Percentiles rank a stretch among this genome's conserved stretches.
phyloP scores from a whole-genome alignment of 352 stramenopile genomes.

The Globisporangium abappressorium region DNA sequence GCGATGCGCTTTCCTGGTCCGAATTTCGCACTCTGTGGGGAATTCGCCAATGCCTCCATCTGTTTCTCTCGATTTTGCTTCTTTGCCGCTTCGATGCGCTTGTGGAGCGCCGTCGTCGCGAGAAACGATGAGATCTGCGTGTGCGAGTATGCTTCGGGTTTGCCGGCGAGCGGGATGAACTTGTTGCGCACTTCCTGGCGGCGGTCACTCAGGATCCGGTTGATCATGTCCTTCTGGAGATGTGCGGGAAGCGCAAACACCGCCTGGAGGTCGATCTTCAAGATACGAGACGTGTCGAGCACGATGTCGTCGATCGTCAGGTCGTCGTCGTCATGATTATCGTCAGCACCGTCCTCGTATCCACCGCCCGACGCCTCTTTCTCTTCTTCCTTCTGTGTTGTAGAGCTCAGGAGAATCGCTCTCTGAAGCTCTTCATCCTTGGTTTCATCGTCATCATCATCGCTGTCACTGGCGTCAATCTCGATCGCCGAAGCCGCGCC shows the following conservation, averaged over 20 bases:
- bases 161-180: conserved; percentile 94
- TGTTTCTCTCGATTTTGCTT: conserved; percentile 48
- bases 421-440: conserved; percentile 1
- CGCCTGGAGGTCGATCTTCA: conserved; percentile 77
- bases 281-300: conserved; percentile 50
- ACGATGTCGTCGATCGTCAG: conserved; percentile 65
- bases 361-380: background rate
- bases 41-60: conserved; percentile 20
- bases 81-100: conserved; percentile 60
- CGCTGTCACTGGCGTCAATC: background rate
- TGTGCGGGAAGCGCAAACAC: conserved; percentile 88
- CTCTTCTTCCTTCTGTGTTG: background rate
- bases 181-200: conserved; percentile 89
- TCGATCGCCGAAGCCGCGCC: conserved; percentile 9
- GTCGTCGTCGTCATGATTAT: conserved; percentile 26
- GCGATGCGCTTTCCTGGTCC: conserved; percentile 72
- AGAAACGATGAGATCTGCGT: conserved; percentile 96
- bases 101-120: conserved; percentile 88
- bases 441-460: background rate
- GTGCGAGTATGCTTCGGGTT: conserved; percentile 94
- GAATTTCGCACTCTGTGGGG: conserved; percentile 6
- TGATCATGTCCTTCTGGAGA: conserved; percentile 92
- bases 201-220: conserved; percentile 84
- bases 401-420: background rate
- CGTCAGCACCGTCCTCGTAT: background rate